Base-by-base conservation (phyloP, 768 basidiomycete genomes). In the Russula olivacea region DNA sequence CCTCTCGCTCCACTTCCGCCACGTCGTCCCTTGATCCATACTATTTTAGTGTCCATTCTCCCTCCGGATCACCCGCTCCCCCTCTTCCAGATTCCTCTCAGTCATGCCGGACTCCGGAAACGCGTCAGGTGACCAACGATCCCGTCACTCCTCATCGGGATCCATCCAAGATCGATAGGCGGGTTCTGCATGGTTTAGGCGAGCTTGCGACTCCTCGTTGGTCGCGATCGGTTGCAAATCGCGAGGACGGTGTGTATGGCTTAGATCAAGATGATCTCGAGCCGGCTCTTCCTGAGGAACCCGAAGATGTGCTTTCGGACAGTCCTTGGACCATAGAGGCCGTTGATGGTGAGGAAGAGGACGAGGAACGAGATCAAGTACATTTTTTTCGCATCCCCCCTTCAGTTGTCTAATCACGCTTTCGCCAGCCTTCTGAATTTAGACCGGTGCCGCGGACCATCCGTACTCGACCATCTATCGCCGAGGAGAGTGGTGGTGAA, bases 131-230 rank as follows among this genome's bases (percentile, higher is more conserved):
- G 34, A 66, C 74, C 45, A 72, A 73, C 54, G 83, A 86, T 66
- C 85, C 87, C 19, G 75, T 83, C 41, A 90, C 91, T 0, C 91
- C 91, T 10, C 86, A 81, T 38, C 81, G 83, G 63, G 87, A 93
- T 75, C 88, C 89, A 23, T 84, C 89, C 23, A 73, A 77, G 68
- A 93, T 93, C 64, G 94, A 98, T 76, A 81, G 97, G 61, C 81
- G 85, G 19, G 89, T 86, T 41, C 84, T 98, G 45, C 85, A 98
- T 58, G 97, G 97, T 28, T 90, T 98, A 6, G 97, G 97, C 41
- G 97, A 99, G 75, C 83, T 98, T 36, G 79, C 93, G 21, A 99
- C 97, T n/a, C 97, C 97, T 53, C 83, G 94, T 64, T 99, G 94
- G 95, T 81, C 82, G 63, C 83, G 82, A 71, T 72, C 76, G 32